Percentiles rank a stretch among this genome's conserved stretches.
phyloP scores from a whole-genome alignment of 805 yeast genomes.

The Lachancea thermotolerans region DNA sequence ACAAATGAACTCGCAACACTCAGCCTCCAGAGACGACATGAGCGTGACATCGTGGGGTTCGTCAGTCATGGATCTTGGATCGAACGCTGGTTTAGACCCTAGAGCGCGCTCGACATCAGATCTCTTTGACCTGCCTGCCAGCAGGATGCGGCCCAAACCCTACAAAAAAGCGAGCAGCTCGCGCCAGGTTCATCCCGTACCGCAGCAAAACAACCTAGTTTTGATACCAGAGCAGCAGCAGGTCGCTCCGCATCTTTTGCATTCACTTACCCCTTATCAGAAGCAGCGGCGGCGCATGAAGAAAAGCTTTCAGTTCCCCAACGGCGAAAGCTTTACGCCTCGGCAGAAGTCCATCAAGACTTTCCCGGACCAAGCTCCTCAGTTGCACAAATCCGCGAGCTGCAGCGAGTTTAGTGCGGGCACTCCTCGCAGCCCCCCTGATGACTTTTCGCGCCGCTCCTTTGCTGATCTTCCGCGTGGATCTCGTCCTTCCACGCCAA shows the following conservation, averaged over 20 bases:
- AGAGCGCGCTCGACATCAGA: constrained; percentile 24
- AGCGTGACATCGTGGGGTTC: constrained; percentile 11
- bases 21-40: constrained; percentile 3
- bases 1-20: background rate
- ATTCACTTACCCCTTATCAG: constrained; percentile 25
- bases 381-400: constrained; percentile 5
- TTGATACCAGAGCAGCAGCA: constrained; percentile 8
- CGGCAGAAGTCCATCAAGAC: constrained; percentile 9
- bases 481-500: background rate
- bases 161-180: constrained; percentile 3
- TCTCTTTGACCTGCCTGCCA: constrained; percentile 14
- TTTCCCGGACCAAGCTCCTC: background rate
- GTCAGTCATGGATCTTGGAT: background rate
- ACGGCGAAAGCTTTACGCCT: constrained; percentile 31
- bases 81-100: constrained; percentile 13
- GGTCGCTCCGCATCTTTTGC: background rate
- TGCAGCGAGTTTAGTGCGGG: constrained; percentile 4
- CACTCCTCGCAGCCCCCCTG: background rate
- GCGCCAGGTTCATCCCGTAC: background rate
- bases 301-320: constrained; percentile 25
- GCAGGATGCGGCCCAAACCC: constrained; percentile 5
- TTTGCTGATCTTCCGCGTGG: too few species aligned
- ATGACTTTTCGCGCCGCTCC: too few species aligned
- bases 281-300: constrained; percentile 27
- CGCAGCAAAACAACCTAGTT: constrained; percentile 1